Evolutionary conservation across 768 basidiomycete species (phyloP), one percentile per base, ranked within the genome.

Genomic region (Pleurotus citrinopileatus): DNA sequence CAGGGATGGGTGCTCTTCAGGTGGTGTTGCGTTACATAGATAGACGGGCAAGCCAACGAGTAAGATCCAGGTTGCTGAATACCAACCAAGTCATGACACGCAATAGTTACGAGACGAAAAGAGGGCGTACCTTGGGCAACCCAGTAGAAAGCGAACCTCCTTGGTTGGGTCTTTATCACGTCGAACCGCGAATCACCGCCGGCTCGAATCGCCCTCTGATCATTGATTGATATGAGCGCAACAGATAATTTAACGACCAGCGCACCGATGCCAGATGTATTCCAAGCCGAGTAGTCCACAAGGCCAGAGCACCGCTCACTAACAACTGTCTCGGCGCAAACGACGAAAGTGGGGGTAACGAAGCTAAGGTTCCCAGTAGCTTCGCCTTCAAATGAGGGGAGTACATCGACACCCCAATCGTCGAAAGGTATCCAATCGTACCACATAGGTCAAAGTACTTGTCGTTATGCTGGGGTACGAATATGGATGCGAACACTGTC

Each of bases 41-140:
- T 82, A 89, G 8, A 89, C 81, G 3, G 88, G 87, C 10, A 91
- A 73, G 15, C 87, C 85, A 45, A 87, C 82, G 8, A 85, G 59
- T 20, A 81, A 68, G 36, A 89, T 78, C 88, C 88, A 89, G 2
- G 80, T 81, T 0, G 84, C 83, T 80, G 57, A 10, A 51, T 10
- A 42, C 10, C 27, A 15, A 46, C 34, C 19, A 37, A 13, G 17
- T 17, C 4, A 22, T 47, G 19, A 8, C 19, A 22, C 15, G 15
- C 22, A 38, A 40, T 13, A 7, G 15, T 29, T 20, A 47, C 15
- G 17, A 6, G 37, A n/a, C 19, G n/a, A 27, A 15, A 12, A 45
- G 43, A 26, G 44, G 37, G 22, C 55, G 43, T 58, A 79, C 81
- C 81, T 73, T 83, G 82, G 2, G 74, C 78, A 53, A 84, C 71